phyloP scores from a whole-genome alignment of 179 eudicot species.

The Silene noctiflora region DNA sequence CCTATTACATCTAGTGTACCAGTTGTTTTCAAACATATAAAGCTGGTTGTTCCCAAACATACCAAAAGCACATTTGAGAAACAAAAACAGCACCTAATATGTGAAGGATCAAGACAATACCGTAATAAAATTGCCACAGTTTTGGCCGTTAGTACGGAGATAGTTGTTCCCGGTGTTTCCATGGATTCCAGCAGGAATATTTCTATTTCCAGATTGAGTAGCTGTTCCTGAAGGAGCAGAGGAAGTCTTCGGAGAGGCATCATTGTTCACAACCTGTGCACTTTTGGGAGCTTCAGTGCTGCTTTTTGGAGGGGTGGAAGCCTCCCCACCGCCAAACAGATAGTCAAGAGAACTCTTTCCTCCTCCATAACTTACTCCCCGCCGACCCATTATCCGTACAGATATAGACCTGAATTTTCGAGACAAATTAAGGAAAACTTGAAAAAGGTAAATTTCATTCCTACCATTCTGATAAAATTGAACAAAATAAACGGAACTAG shows the following conservation, averaged over 20 bases:
- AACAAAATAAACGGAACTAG: neutral
- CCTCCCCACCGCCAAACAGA: constrained; percentile 50
- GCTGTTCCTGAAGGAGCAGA: constrained; percentile 26
- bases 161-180: constrained; percentile 43
- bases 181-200: constrained; percentile 48
- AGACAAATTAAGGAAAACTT: neutral
- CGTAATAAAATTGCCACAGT: constrained; percentile 56
- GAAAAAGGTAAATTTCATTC: neutral
- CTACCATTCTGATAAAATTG: neutral
- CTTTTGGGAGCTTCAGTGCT: constrained; percentile 26
- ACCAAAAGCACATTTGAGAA: neutral
- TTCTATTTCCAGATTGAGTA: constrained; percentile 18
- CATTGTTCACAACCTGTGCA: constrained; percentile 23
- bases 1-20: neutral
- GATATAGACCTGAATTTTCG: constrained; percentile 16
- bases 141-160: constrained; percentile 46
- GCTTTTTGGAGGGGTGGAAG: constrained; percentile 36
- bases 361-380: constrained; percentile 58
- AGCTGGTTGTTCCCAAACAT: neutral
- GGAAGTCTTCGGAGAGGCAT: constrained; percentile 27
- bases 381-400: constrained; percentile 44
- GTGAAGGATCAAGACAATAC: constrained; percentile 25
- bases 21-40: neutral
- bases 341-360: constrained; percentile 54
- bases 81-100: neutral